Base-by-base conservation (phyloP, 2,329 filamentous ascomycete genomes). In the Shiraia sp. region DNA sequence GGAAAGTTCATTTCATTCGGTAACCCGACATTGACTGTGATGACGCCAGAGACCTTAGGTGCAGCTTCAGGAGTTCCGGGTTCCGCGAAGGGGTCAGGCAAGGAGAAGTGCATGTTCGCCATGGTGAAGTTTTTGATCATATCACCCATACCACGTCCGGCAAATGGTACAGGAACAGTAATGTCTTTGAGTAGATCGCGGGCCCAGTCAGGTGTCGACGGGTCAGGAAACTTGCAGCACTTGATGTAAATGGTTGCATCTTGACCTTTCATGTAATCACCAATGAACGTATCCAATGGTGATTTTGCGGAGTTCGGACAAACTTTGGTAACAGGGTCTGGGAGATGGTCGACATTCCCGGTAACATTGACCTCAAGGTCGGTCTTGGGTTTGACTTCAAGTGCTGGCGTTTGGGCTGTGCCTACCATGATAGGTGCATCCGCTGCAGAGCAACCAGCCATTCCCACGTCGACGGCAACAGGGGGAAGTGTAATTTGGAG, bases 101-200 rank as follows among this genome's bases (percentile, higher is more conserved):
- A 74, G 34, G 81, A 82, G 67, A 99, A 96, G 58, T 95, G 83
- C 28, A 95, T 89, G 62, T 96, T 81, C 2, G 84, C 82, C 52
- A 97, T 74, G 15, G 90, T 87, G 64, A 97, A 96, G 55, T 93
- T 92, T 55, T 85, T 86, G 63, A 99, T 87, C 12, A 96, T 73
- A 51, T 87, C 84, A 52, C 90, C 90, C 57, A 96, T 85, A 0
- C 85, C 85, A 44, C 85, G 82, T 4, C 90, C 90, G 0, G 90
- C 88, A 49, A 97, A 87, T 5, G 90, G 87, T 6, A 97, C 75
- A 3, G 91, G 90, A 1, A 97, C 78, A 0, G 86, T 91, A 37
- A 97, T 81, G 54, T 87, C 90, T 32, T 85, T 83, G 26, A 97
- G 74, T 15, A 99, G 78, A 36, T 91, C 83, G 10, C 81, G 80